Base-by-base conservation (phyloP, 192 early-diverging fungal genomes). In the Coemansia asiatica region DNA sequence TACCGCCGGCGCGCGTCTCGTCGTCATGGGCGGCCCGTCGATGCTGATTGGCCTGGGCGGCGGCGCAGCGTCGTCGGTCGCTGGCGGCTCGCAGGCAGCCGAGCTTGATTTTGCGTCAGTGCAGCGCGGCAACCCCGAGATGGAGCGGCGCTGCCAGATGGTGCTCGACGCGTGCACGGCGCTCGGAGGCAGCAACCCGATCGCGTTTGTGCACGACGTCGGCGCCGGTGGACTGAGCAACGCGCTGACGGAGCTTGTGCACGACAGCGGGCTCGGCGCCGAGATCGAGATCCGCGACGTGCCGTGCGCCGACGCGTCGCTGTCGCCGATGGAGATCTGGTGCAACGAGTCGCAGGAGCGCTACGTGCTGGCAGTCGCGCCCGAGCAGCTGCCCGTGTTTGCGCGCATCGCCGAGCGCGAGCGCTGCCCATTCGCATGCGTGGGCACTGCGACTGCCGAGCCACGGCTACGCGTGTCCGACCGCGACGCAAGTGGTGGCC, bases 261-360 rank as follows among this genome's bases (percentile, higher is more conserved):
- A 99, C 75, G 98, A 98, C 79, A 84, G 89, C 58, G 88, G 87
- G 56, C 88, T 95, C 27, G 98, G 98, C 58, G 96, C 95, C 29
- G 60, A 79, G 4, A 92, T 99, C 74, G 90, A 97, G 83, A 76
- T 99, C 29, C 92, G 96, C 35, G 87, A 91, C 36, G 90, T 99
- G 53, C 94, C 92, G 22, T 89, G 87, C 62, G 95, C 93, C 67
- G 98, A 99, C 65, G 84, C 88, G 12, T 77, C 89, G 55, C 91
- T 99, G 91, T 94, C 92, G 53, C 98, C 98, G n/a, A 98, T 99
- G 98, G 98, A 98, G 75, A 96, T 99, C 50, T 99, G 98, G 98
- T 99, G 98, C 83, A 99, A 99, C 49, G 98, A 99, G 82, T 89
- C 92, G 46, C 98, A 99, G 80, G 98, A 99, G 76, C 90, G 98